phyloP scores from a whole-genome alignment of 768 basidiomycete species.

The Guyanaporus albipodus region DNA sequence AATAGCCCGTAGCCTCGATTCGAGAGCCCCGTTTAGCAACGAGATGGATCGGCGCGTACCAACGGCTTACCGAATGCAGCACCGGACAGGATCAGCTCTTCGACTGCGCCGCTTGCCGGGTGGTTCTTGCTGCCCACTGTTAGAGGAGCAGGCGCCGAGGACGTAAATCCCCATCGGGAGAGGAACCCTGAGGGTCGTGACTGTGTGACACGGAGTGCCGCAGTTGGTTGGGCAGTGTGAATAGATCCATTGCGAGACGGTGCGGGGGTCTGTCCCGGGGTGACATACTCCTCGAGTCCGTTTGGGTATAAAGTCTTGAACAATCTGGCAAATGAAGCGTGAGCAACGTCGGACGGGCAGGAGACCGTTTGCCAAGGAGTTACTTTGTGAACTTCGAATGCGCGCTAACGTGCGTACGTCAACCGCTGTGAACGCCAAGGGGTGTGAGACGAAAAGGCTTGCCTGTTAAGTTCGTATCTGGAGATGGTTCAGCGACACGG shows the following conservation, averaged over 20 bases:
- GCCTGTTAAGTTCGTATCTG: slow-evolving; percentile 55
- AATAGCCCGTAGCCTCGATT: slow-evolving; percentile 57
- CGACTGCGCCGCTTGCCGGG: slow-evolving; percentile 51
- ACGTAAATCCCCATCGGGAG: slow-evolving; percentile 31
- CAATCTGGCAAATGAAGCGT: slow-evolving; percentile 37
- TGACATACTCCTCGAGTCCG: slow-evolving; percentile 46
- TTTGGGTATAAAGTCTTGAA: slow-evolving; percentile 65
- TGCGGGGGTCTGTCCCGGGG: slow-evolving; percentile 34
- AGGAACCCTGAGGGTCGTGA: slow-evolving; percentile 34
- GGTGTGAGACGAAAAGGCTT: slow-evolving; percentile 13
- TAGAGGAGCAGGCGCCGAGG: slow-evolving; percentile 12
- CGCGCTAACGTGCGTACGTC: slow-evolving; percentile 35
- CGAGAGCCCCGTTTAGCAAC: not conserved
- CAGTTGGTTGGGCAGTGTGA: slow-evolving; percentile 13
- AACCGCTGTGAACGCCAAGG: slow-evolving; percentile 16
- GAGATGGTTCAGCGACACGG: slow-evolving; percentile 10
- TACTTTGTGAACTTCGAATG: slow-evolving; percentile 75
- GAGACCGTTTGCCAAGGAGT: not conserved
- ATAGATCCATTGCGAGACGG: slow-evolving; percentile 36
- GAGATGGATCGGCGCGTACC: not conserved
- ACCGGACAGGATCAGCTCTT: slow-evolving; percentile 71
- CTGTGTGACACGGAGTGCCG: slow-evolving; percentile 13
- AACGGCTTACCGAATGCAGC: slow-evolving; percentile 64
- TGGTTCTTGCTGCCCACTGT: slow-evolving; percentile 16
- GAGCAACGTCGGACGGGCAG: not conserved